Conservation (phyloP, 495 filamentous ascomycete genomes). For the Annulohypoxylon maeteangense region DNA sequence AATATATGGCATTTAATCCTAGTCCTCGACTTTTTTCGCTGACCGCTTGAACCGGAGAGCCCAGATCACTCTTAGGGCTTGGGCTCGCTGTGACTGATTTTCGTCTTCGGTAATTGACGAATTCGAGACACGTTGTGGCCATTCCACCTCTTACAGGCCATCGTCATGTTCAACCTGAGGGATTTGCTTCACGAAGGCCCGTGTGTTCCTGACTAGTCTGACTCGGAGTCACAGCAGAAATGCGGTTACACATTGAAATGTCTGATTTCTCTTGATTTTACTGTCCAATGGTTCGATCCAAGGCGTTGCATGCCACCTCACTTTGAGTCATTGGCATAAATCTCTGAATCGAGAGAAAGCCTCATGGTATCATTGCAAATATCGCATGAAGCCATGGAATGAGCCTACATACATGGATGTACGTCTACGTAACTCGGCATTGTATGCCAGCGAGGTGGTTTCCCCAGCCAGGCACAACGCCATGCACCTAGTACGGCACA, state of each 20-base stretch:
- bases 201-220: constrained; percentile 13
- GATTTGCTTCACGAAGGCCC: constrained; percentile 11
- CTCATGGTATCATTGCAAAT: constrained; percentile 3
- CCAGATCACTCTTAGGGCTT: not conserved
- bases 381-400: constrained; percentile 14
- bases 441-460: constrained; percentile 14
- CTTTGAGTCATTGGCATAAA: constrained; percentile 7
- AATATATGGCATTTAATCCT: constrained; percentile 21
- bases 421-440: constrained; percentile 9
- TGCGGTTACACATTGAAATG: not conserved
- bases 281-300: constrained; percentile 5
- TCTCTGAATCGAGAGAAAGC: not conserved
- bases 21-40: constrained; percentile 3
- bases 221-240: constrained; percentile 4
- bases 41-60: constrained; percentile 28
- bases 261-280: constrained; percentile 4
- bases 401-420: not conserved
- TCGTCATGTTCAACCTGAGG: constrained; percentile 14
- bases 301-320: constrained; percentile 1
- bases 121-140: constrained; percentile 33
- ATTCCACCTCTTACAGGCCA: constrained; percentile 33
- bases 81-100: constrained; percentile 6
- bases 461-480: not conserved
- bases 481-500: constrained; percentile 23
- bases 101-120: constrained; percentile 27